Conservation (phyloP, 2,329 filamentous ascomycete genomes). For the Cladobotryum protrusum region DNA sequence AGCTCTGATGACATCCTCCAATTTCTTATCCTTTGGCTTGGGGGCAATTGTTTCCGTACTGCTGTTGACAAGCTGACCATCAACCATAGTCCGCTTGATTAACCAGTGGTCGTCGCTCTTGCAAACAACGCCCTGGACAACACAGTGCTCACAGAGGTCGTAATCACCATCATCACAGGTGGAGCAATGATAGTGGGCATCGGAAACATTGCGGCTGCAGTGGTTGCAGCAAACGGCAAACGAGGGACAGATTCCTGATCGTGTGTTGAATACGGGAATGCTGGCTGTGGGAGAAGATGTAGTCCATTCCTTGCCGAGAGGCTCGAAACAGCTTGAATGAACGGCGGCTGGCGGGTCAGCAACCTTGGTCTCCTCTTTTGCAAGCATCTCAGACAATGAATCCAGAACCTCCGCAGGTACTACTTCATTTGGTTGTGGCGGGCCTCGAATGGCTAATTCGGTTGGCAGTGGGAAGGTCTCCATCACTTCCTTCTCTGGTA, state of each 20-base stretch:
- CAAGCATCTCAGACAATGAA: too few relatives aligned
- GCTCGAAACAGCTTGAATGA: neutral
- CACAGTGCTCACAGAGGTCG: conserved; percentile 79
- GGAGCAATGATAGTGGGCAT: conserved; percentile 89
- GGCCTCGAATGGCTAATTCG: too few relatives aligned
- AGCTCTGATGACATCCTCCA: conserved; percentile 18
- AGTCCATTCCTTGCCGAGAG: neutral
- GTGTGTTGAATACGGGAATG: neutral
- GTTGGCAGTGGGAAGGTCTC: too few relatives aligned
- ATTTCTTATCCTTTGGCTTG: conserved; percentile 42
- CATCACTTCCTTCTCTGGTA: too few relatives aligned
- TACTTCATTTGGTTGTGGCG: too few relatives aligned
- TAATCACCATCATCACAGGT: conserved; percentile 92
- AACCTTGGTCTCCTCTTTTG: too few relatives aligned
- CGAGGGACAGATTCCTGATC: conserved; percentile 11
- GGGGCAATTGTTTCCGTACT: conserved; percentile 74
- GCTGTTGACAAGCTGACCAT: conserved; percentile 76
- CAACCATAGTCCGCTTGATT: conserved; percentile 78
- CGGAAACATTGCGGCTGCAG: conserved; percentile 71
- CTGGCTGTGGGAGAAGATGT: conserved; percentile 2
- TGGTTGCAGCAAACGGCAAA: conserved; percentile 94
- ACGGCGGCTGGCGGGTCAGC: too few relatives aligned
- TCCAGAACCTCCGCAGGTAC: too few relatives aligned
- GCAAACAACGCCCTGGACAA: conserved; percentile 71
- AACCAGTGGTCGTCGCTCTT: conserved; percentile 79